Conservation (phyloP, 139 green algal genomes). For the Coelastrella sp. region DNA sequence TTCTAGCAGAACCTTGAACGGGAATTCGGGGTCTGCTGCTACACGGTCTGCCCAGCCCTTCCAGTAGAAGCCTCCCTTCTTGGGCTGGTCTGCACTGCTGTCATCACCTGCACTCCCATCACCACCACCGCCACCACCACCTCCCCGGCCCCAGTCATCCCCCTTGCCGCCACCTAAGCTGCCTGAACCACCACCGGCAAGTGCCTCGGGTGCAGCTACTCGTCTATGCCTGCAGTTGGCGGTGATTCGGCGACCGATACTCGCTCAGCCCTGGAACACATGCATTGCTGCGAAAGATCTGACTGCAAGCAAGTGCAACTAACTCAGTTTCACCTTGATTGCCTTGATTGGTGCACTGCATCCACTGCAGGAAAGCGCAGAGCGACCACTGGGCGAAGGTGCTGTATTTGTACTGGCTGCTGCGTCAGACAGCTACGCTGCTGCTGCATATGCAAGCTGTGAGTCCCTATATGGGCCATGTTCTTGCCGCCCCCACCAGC, state of each 20-base stretch:
- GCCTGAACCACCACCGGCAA: constrained; percentile 33
- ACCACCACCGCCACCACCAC: constrained; percentile 46
- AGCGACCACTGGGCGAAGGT: background rate
- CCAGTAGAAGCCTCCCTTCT: constrained; percentile 57
- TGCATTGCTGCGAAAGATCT: background rate
- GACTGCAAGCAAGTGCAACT: background rate
- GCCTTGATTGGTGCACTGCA: background rate
- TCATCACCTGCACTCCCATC: constrained; percentile 30
- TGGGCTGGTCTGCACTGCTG: constrained; percentile 38
- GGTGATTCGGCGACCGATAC: background rate
- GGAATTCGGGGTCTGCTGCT: constrained; percentile 90
- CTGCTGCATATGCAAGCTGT: background rate
- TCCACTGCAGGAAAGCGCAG: background rate
- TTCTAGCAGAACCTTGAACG: constrained; percentile 94
- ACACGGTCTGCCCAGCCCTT: constrained; percentile 93
- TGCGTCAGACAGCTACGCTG: background rate
- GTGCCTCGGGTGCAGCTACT: constrained; percentile 1
- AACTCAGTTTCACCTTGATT: background rate
- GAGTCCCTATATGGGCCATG: background rate
- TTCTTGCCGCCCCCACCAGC: background rate
- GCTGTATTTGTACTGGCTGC: constrained; percentile 1
- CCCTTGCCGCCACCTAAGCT: constrained; percentile 35
- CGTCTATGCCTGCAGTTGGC: background rate
- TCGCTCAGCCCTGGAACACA: background rate
- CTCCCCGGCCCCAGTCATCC: constrained; percentile 4